A percentile compares a stretch with the other conserved stretches of the same genome.
These are phyloP conservation scores for Fusarium nematophilum DNA, from an alignment of 2,329 filamentous ascomycete species.

Conservation along the genomic window DNA sequence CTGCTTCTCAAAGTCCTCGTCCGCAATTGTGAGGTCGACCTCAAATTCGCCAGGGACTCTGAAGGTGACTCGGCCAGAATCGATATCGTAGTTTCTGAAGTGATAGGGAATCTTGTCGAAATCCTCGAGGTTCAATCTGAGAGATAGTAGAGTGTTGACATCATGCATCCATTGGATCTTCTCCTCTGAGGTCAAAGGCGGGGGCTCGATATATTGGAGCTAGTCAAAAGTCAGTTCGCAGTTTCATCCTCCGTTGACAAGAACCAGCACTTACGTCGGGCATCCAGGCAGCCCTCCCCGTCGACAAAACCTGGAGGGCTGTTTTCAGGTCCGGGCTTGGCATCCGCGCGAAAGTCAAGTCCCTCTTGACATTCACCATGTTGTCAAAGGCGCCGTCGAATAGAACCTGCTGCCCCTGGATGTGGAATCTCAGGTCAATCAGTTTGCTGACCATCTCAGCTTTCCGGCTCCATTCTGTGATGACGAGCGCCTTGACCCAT, in stretches of 20 bases:
- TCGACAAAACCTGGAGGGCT: constrained; percentile 85
- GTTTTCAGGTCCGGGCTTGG: constrained; percentile 93
- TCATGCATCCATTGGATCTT: constrained; percentile 81
- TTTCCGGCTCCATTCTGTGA: constrained; percentile 89
- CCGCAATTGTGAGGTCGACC: constrained; percentile 89
- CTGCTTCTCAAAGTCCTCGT: constrained; percentile 84
- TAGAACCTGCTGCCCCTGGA: constrained; percentile 70
- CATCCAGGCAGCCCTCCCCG: constrained; percentile 80
- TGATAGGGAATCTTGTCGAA: constrained; percentile 78
- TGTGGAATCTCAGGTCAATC: constrained; percentile 85
- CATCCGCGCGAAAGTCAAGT: constrained; percentile 77
- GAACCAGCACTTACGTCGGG: constrained; percentile 74
- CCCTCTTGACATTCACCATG: constrained; percentile 78
- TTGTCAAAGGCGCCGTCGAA: constrained; percentile 71
- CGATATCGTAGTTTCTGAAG: constrained; percentile 81
- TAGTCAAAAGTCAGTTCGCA: constrained; percentile 54
- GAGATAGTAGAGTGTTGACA: constrained; percentile 84
- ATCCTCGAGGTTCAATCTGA: constrained; percentile 87
- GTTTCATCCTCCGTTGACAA: background rate
- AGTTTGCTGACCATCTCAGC: constrained; percentile 83
- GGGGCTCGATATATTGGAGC: constrained; percentile 81
- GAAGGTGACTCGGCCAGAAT: constrained; percentile 91
- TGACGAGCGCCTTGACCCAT: constrained; percentile 92
- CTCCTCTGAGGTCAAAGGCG: constrained; percentile 76
- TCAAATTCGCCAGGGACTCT: constrained; percentile 87